phyloP scores from a whole-genome alignment of 305 asterid genomes.

The Solanum chacoense region DNA sequence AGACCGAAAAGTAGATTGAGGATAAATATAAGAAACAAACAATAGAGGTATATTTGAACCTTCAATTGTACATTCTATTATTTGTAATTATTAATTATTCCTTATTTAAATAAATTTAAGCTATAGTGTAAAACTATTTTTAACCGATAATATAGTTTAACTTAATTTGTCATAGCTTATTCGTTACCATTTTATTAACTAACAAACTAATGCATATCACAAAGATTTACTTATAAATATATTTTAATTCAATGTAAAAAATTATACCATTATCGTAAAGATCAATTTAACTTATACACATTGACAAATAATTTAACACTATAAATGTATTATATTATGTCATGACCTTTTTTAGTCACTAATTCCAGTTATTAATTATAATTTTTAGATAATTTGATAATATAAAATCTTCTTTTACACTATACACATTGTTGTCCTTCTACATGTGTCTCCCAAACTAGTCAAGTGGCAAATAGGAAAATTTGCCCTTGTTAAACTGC shows the following conservation, averaged over 20 bases:
- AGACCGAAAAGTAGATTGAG: no score
- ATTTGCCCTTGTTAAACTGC: background rate
- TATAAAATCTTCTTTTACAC: background rate
- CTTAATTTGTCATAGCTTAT: background rate
- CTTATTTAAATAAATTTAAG: background rate
- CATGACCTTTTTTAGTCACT: background rate
- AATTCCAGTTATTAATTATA: no score
- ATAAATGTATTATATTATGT: background rate
- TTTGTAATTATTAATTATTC: background rate
- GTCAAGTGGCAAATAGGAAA: background rate
- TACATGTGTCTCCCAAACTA: background rate
- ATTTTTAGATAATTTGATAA: background rate
- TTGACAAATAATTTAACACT: background rate
- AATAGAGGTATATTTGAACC: background rate
- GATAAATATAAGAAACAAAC: background rate
- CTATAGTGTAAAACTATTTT: background rate
- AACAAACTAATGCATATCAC: background rate
- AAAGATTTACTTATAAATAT: background rate
- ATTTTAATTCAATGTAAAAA: background rate
- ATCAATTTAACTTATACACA: background rate
- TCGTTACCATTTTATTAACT: background rate
- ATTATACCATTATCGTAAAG: background rate
- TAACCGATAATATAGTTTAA: background rate
- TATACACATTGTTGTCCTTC: background rate
- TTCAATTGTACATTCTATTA: background rate